A percentile compares a stretch with the other conserved stretches of the same genome.
phyloP scores from a whole-genome alignment of 225 moss, liverwort and hornwort genomes.

The Neckera pumila region DNA sequence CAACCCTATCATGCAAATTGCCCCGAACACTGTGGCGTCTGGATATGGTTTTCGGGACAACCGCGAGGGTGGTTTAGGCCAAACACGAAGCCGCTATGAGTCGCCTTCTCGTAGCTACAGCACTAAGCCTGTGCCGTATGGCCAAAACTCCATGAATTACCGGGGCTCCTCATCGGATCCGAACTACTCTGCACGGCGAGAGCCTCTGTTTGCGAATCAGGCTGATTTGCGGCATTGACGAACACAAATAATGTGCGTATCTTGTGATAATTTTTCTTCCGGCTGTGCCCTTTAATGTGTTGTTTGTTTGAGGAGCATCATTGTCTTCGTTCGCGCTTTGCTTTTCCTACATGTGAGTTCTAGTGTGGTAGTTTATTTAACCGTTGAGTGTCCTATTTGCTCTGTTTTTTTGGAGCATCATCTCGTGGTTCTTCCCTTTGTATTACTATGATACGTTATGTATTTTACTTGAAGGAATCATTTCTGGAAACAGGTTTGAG shows the following conservation, averaged over 20 bases:
- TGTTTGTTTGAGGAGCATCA: neutral
- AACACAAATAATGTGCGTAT: neutral
- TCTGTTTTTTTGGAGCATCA: neutral
- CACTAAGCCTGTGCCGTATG: slow-evolving; percentile 34
- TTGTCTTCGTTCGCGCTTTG: neutral
- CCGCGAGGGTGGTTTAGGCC: slow-evolving; percentile 29
- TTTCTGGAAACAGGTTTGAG: neutral
- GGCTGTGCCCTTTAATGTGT: neutral
- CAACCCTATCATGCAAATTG: slow-evolving; percentile 33
- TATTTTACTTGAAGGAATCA: neutral
- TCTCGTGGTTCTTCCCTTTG: neutral
- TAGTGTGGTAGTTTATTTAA: neutral
- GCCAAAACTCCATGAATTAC: slow-evolving; percentile 49
- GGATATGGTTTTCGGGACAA: slow-evolving; percentile 40
- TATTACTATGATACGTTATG: neutral
- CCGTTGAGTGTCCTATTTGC: neutral
- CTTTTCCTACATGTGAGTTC: neutral
- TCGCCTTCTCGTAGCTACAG: slow-evolving; percentile 62
- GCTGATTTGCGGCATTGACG: slow-evolving; percentile 45
- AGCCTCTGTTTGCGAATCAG: slow-evolving; percentile 66
- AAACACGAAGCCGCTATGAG: slow-evolving; percentile 44
- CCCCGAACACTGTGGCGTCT: slow-evolving; percentile 11
- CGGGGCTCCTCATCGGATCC: slow-evolving; percentile 35
- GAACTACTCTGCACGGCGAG: slow-evolving; percentile 55
- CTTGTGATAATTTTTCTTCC: neutral